Conservation (phyloP, 2,329 filamentous ascomycete species). For the Fusarium oxysporum region DNA sequence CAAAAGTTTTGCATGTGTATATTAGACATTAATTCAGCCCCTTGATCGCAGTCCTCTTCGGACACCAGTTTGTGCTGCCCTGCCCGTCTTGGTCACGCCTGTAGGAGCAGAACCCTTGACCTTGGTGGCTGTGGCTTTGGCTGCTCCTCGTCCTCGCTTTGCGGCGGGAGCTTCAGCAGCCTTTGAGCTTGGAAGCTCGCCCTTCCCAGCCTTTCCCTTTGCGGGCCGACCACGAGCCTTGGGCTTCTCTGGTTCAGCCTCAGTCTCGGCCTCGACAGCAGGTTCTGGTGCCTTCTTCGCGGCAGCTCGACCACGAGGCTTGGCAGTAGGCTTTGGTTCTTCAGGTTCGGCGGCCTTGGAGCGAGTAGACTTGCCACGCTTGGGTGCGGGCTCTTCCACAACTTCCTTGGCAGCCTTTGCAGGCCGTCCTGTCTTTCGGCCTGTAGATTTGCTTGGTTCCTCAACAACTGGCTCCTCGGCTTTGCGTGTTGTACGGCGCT, state of each 20-base stretch:
- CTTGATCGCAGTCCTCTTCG: slow-evolving; percentile 37
- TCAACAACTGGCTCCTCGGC: slow-evolving; percentile 15
- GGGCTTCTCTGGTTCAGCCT: slow-evolving; percentile 19
- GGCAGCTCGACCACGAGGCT: slow-evolving; percentile 26
- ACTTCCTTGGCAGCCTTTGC: slow-evolving; percentile 23
- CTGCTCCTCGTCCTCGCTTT: slow-evolving; percentile 30
- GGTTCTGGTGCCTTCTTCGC: slow-evolving; percentile 12
- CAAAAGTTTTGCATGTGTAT: neutral
- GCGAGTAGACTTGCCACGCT: slow-evolving; percentile 23
- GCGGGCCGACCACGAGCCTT: slow-evolving; percentile 32
- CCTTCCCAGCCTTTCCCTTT: slow-evolving; percentile 42
- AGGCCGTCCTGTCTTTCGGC: slow-evolving; percentile 15
- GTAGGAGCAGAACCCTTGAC: slow-evolving; percentile 23
- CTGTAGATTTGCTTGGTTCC: slow-evolving; percentile 2
- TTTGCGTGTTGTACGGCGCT: slow-evolving; percentile 28
- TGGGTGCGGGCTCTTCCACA: slow-evolving; percentile 9
- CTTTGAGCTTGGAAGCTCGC: slow-evolving; percentile 38
- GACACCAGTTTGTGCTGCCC: slow-evolving; percentile 26
- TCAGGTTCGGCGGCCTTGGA: slow-evolving; percentile 15
- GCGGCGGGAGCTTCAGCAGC: neutral
- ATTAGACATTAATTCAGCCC: slow-evolving; percentile 9
- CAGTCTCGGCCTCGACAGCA: neutral
- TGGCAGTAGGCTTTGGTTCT: slow-evolving; percentile 1
- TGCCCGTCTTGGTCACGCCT: slow-evolving; percentile 37
- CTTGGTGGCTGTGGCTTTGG: slow-evolving; percentile 12